Base-by-base conservation (phyloP, 495 filamentous ascomycete species). In the Penicillium robsamsonii region DNA sequence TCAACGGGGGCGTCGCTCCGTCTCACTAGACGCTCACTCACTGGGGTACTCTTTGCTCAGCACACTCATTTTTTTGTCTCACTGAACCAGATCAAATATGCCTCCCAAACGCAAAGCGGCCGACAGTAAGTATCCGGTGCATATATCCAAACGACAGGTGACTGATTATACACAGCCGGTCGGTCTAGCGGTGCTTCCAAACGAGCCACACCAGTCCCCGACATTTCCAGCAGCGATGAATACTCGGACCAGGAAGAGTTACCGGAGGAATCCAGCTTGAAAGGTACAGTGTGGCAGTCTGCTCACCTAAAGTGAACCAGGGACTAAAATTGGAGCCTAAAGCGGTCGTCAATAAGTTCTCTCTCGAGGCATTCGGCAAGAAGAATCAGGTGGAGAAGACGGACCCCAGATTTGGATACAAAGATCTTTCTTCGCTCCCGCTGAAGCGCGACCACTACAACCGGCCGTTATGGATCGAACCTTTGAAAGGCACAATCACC, bases 381-480 rank as follows among this genome's bases (percentile, higher is more conserved):
- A 72, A 72, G 37, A 55, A 57, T 6, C 55, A 65, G 20, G 31
- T 64, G 13, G 61, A 72, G 40, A 75, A 67, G 62, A 78, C 74
- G 55, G 81, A 78, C 59, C 73, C 70, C 40, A 61, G 79, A 79
- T 87, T 85, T 65, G 81, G 80, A 22, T 81, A 86, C 60, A 85
- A 84, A 57, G 93, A 98, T 70, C 91, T 93, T 63, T 89, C 88
- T 6, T 87, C 87, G 55, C 78, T 96, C 4, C 69, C 78, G 22
- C 79, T 98, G 57, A 97, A 96, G 71, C 83, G 85, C 7, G 92
- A 97, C 69, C 92, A 96, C 78, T 83, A 83, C 43, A 88, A 88
- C 60, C 86, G 94, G 12, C 94, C 94, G 22, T 76, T 98, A 45
- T 97, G 90, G 88, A 92, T 98, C 62, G 90, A 97, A 70, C 90